Evolutionary conservation across 1,284 basidiomycete species (phyloP), one percentile per base, ranked within the genome.

Genomic region (Pyrrhoderma noxium): DNA sequence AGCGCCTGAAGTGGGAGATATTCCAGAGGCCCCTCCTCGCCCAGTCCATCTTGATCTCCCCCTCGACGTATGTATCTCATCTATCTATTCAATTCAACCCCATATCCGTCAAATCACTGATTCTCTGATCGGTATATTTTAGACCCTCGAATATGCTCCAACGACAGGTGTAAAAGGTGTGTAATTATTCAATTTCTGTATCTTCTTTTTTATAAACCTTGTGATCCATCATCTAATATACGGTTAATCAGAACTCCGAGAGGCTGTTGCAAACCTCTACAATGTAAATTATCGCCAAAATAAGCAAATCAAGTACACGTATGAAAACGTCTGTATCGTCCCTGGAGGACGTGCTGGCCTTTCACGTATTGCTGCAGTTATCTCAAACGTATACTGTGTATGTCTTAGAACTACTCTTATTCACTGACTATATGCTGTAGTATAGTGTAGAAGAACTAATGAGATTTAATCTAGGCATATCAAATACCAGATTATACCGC

Each of bases 401-500:
- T 53, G 76, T 65, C n/a, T n/a, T n/a, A n/a, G n/a, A 42, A 21
- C 16, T 21, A 16, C n/a, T 16, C 16, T 18, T 40, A 9, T 37
- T 39, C 41, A 2, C 40, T 42, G 35, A 36, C 38, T 19, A 47
- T 40, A 42, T 25, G 41, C 13, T 14, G n/a, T n/a, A n/a, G n/a
- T n/a, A n/a, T n/a, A n/a, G n/a, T n/a, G n/a, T n/a, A n/a, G n/a
- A 9, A 13, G 18, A 11, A 25, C 45, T 18, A 3, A 48, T 54
- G 18, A 55, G 35, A 11, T 3, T 51, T 23, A n/a, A n/a, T n/a
- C 62, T 58, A 85, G 77, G 85, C 82, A 11, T 91, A 89, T 64
- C 87, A 90, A 66, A 75, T 92, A 38, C 89, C 89, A 3, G 92
- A 94, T 62, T 94, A 92, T 64, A 93, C 92, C 14, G 85, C 85